Conservation (phyloP, 768 basidiomycete species). For the Candolleomyces aberdarensis region DNA sequence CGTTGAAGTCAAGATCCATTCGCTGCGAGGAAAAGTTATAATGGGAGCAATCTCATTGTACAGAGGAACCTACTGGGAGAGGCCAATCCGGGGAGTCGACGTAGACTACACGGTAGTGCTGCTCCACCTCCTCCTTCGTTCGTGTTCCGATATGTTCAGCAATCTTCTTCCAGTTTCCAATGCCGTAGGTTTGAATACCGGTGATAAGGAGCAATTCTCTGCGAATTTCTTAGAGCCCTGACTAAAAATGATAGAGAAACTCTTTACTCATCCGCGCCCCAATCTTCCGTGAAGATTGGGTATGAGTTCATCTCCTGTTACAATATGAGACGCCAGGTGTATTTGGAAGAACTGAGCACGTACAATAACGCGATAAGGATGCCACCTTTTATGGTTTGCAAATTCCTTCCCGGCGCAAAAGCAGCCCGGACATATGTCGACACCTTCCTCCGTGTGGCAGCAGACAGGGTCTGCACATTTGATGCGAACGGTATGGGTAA, state of each 20-base stretch:
- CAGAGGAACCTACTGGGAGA: conserved; percentile 56
- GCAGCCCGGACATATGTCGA: conserved; percentile 91
- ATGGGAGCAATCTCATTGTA: conserved; percentile 1
- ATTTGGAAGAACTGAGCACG: conserved; percentile 17
- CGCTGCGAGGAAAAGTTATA: conserved; percentile 26
- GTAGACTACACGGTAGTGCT: conserved; percentile 83
- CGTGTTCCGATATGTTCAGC: conserved; percentile 93
- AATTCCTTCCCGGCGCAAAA: conserved; percentile 93
- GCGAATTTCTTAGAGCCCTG: conserved; percentile 5
- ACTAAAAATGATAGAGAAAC: background rate
- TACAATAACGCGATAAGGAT: conserved; percentile 92
- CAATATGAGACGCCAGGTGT: conserved; percentile 7
- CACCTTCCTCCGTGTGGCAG: conserved; percentile 55
- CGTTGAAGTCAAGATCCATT: conserved; percentile 63
- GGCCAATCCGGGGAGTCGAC: conserved; percentile 79
- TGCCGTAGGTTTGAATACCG: conserved; percentile 80
- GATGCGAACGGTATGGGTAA: conserved; percentile 95
- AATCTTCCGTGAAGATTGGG: conserved; percentile 92
- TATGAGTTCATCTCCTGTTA: conserved; percentile 90
- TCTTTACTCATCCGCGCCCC: conserved; percentile 96
- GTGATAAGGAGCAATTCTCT: conserved; percentile 90
- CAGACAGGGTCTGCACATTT: conserved; percentile 88
- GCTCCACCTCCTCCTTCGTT: conserved; percentile 89
- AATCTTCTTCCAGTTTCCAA: conserved; percentile 97
- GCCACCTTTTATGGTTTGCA: conserved; percentile 76